A percentile compares a stretch with the other conserved stretches of the same genome.
Conservation (phyloP, 345 rosid species). For the Crucihimalaya himalaica region DNA sequence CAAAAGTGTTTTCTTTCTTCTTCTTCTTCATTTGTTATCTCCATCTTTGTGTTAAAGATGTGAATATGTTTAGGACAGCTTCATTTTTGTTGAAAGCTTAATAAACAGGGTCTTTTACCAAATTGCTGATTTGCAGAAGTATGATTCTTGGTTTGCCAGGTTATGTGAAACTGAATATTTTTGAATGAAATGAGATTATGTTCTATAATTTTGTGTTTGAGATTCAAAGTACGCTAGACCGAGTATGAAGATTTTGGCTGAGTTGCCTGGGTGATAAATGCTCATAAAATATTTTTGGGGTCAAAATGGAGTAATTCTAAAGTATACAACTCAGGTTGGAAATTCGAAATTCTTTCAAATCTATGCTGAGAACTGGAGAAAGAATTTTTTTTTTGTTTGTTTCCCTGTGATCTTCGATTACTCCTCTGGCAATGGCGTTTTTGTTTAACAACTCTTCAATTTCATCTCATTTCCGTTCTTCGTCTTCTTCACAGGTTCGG, state of each 20-base stretch:
- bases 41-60: constrained; percentile 37
- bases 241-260: not conserved
- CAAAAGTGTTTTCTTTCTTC: constrained; percentile 5
- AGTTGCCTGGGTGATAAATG: not conserved
- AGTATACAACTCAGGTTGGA: not conserved
- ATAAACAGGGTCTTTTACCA: constrained; percentile 9
- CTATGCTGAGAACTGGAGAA: not conserved
- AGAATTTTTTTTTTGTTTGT: not conserved
- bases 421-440: constrained; percentile 54
- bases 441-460: constrained; percentile 46
- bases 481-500: constrained; percentile 47
- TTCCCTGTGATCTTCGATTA: not conserved
- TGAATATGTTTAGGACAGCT: constrained; percentile 33
- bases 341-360: not conserved
- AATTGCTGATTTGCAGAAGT: not conserved
- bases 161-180: not conserved
- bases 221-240: not conserved
- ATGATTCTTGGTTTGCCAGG: constrained; percentile 9
- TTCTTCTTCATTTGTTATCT: not conserved
- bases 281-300: not conserved
- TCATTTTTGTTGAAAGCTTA: constrained; percentile 32
- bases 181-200: not conserved
- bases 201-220: not conserved
- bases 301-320: not conserved
- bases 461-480: constrained; percentile 54